Base-by-base conservation (phyloP, 176 grass and related monocot genomes). In the Juncus inflexus region DNA sequence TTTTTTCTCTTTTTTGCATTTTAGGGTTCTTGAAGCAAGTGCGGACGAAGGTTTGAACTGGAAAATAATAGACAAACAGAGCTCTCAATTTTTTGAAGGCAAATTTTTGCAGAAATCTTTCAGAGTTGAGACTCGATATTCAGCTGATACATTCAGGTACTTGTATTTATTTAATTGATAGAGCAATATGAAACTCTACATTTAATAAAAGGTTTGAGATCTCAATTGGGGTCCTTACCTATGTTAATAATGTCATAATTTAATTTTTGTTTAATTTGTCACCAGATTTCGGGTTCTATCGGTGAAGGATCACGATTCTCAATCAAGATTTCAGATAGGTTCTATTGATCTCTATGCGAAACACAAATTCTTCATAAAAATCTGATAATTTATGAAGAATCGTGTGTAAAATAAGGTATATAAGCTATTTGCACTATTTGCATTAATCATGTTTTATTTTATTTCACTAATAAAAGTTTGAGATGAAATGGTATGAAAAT, bases 241-340 rank as follows among this genome's bases (percentile, higher is more conserved):
- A 47, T 47, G 43, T 47, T 47, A 47, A 9, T 14, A 16, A 4
- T 43, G 56, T 60, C 76, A n/a, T 70, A 0, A 52, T 73, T 43
- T 81, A 9, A 67, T 16, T 59, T 12, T n/a, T 73, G 45, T 53
- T 15, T 78, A 40, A 13, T 45, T 6, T 35, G 55, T 67, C 58
- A 73, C 8, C 85, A 97, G 94, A 65, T 89, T 97, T 67, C 73
- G 36, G 15, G 85, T 97, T 86, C 49, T 92, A 43, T 59, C 55
- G 12, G 75, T 79, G 42, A 91, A 80, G 85, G 80, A 91, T 77
- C 60, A 51, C 10, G 74, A 83, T 79, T 70, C 35, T 8, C 90
- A 81, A 54, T 69, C 83, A 68, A 97, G 94, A 73, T 97, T 97
- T 92, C 94, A 97, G 73, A 84, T 97, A 89, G 85, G 88, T 50